A percentile compares a stretch with the other conserved stretches of the same genome.
These are phyloP conservation scores for Crotalaria pallida DNA, from an alignment of 306 rosid species.

Conservation along the genomic window DNA sequence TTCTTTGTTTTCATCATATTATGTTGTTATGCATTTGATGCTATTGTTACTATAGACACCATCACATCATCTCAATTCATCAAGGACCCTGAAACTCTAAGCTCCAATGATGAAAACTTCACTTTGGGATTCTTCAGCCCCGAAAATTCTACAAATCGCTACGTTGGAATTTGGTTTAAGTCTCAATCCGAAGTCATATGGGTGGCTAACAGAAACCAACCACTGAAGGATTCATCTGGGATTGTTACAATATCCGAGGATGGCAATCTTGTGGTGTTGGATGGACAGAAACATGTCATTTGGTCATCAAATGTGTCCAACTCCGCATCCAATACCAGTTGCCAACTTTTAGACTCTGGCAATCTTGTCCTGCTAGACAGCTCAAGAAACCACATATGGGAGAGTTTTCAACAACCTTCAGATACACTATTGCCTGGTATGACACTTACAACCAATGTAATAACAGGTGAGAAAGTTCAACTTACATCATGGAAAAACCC, in stretches of 20 bases:
- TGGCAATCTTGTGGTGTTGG: slow-evolving; percentile 26
- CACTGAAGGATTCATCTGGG: slow-evolving; percentile 21
- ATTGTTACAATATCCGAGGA: slow-evolving; percentile 2
- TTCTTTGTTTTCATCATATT: neutral
- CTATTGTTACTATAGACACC: neutral
- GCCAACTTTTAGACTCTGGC: slow-evolving; percentile 31
- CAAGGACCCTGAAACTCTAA: slow-evolving; percentile 11
- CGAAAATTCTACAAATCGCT: neutral
- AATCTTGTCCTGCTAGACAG: slow-evolving; percentile 22
- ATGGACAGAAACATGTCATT: neutral
- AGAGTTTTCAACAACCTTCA: slow-evolving; percentile 34
- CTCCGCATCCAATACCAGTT: slow-evolving; percentile 3
- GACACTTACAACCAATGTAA: slow-evolving; percentile 17
- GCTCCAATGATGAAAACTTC: neutral
- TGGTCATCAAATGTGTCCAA: slow-evolving; percentile 37
- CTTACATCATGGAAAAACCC: slow-evolving; percentile 30
- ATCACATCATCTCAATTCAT: slow-evolving; percentile 3
- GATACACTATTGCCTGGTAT: neutral
- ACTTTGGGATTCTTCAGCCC: slow-evolving; percentile 17
- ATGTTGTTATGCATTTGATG: neutral
- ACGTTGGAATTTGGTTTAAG: slow-evolving; percentile 22
- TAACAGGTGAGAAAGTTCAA: neutral
- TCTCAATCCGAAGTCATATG: neutral
- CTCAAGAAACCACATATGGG: slow-evolving; percentile 20
- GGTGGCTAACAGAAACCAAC: slow-evolving; percentile 28